Evolutionary conservation across 345 rosid species (phyloP).

Genomic region (Eucalyptus coolabah): DNA sequence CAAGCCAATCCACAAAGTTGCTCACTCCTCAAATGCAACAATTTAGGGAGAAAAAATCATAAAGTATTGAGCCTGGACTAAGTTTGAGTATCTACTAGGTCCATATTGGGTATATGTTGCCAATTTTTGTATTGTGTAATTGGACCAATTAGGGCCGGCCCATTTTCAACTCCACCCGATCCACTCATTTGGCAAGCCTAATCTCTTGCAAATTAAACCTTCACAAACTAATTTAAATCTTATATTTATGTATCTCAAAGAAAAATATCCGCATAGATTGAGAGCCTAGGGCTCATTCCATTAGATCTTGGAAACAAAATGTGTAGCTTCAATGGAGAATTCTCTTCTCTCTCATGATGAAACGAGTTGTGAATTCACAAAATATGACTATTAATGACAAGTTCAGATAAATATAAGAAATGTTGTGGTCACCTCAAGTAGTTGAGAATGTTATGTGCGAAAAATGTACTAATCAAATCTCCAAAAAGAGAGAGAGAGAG

Average conservation of each 20-base stretch:
- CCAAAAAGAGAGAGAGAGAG: too few relatives aligned
- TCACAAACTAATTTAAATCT: background rate
- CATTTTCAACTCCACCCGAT: fast-evolving
- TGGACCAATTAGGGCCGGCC: background rate
- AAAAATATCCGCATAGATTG: fast-evolving
- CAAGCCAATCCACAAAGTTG: fast-evolving
- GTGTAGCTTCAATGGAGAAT: too few relatives aligned
- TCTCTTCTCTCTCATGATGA: background rate
- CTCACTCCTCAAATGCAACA: background rate
- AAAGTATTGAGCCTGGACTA: fast-evolving
- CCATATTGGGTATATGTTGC: background rate
- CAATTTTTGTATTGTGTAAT: background rate
- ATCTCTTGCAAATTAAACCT: background rate
- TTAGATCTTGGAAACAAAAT: too few relatives aligned
- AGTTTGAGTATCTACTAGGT: too few relatives aligned
- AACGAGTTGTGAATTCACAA: background rate
- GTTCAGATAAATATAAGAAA: background rate
- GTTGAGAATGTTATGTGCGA: background rate
- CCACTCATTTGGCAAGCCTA: background rate
- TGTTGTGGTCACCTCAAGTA: background rate
- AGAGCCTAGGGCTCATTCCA: background rate
- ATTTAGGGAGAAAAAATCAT: background rate
- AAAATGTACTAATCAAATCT: background rate
- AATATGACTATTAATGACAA: background rate
- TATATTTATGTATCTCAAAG: background rate